Conservation (phyloP, 2,329 filamentous ascomycete genomes). For the Cryphonectria nitschkei region DNA sequence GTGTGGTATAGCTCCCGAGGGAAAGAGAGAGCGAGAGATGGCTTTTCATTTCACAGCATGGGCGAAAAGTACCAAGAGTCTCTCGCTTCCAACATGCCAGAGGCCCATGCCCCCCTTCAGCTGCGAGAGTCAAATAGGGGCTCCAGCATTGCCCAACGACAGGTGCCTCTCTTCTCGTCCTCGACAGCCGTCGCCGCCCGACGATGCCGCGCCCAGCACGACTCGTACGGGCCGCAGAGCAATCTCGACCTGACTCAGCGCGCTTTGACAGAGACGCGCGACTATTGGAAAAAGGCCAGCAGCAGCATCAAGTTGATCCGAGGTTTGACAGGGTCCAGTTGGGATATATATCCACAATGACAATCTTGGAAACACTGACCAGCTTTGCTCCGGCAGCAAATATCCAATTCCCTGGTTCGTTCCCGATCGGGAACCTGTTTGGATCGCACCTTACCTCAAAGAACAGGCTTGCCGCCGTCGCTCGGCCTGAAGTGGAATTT, state of each 20-base stretch:
- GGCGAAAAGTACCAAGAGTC: background rate
- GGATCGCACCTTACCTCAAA: background rate
- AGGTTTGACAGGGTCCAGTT: background rate
- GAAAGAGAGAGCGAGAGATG: background rate
- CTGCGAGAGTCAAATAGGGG: background rate
- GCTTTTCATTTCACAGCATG: background rate
- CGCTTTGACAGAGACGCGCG: conserved; percentile 7
- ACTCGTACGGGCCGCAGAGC: conserved; percentile 2
- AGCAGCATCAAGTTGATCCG: background rate
- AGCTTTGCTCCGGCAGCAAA: background rate
- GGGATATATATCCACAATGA: background rate
- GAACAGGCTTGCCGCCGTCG: background rate
- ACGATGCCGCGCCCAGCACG: background rate
- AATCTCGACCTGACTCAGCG: background rate
- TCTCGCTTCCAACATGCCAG: background rate
- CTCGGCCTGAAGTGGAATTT: conserved; percentile 12
- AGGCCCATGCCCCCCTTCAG: background rate
- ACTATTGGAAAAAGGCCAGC: background rate
- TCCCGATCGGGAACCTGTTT: conserved; percentile 1
- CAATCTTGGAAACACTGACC: background rate
- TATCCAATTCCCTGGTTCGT: background rate
- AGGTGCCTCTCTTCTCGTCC: background rate
- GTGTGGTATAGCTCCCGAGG: background rate
- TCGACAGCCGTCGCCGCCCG: background rate
- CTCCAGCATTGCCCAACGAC: background rate